Conservation (phyloP, 768 basidiomycete genomes). For the Glaciozyma antarctica region DNA sequence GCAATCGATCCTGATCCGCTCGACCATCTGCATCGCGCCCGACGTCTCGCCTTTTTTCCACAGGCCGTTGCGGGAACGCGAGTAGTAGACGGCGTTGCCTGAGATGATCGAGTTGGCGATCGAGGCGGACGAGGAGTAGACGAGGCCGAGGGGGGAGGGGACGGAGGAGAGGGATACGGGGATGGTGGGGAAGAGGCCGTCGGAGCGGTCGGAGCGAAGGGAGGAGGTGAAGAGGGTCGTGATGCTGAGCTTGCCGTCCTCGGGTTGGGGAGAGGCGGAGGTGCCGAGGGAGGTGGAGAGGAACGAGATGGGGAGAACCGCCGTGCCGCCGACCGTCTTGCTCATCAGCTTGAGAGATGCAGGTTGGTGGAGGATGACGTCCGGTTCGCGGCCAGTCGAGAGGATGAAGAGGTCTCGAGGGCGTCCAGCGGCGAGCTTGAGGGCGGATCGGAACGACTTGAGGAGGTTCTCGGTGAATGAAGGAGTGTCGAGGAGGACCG, state of each 20-base stretch:
- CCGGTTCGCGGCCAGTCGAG: slow-evolving; percentile 17
- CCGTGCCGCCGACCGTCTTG: slow-evolving; percentile 20
- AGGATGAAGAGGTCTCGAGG: slow-evolving; percentile 52
- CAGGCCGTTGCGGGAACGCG: slow-evolving; percentile 75
- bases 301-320: slow-evolving; percentile 40
- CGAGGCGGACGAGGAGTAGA: slow-evolving; percentile 84
- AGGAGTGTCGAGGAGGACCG: slow-evolving; percentile 67
- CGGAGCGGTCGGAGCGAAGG: slow-evolving; percentile 71
- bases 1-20: slow-evolving; percentile 68
- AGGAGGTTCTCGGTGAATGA: slow-evolving; percentile 49
- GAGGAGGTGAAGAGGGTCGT: slow-evolving; percentile 78
- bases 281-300: slow-evolving; percentile 52
- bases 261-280: slow-evolving; percentile 52
- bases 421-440: slow-evolving; percentile 61
- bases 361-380: slow-evolving; percentile 33
- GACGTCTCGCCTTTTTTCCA: slow-evolving; percentile 98
- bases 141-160: slow-evolving; percentile 59
- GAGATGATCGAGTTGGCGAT: slow-evolving; percentile 75
- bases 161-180: slow-evolving; percentile 52
- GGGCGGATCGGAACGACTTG: slow-evolving; percentile 57
- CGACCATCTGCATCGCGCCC: slow-evolving; percentile 79
- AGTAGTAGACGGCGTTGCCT: slow-evolving; percentile 90
- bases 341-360: slow-evolving; percentile 29
- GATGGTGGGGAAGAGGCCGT: slow-evolving; percentile 87
- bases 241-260: slow-evolving; percentile 59